Percentiles rank a stretch among this genome's conserved stretches.
Conservation (phyloP, 23 red algal species). For the Gracilaria vermiculophylla region DNA sequence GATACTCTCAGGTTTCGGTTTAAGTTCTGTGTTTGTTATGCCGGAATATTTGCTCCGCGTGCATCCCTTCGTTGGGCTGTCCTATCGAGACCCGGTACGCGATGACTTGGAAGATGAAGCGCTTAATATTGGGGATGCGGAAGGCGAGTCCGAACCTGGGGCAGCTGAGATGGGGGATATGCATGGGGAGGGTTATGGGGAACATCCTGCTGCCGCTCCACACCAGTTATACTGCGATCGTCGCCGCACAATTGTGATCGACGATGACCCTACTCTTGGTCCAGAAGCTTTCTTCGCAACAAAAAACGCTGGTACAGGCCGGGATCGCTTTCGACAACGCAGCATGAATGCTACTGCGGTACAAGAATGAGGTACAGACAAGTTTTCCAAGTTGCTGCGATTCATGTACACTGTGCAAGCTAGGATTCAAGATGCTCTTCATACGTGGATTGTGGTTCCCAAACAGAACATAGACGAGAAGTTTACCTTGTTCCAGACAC, state of each 20-base stretch:
- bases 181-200: too few species aligned
- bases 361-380: not conserved
- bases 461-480: not conserved
- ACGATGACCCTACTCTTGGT: not conserved
- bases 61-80: conserved; percentile 15
- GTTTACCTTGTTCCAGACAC: not conserved
- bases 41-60: conserved; percentile 16
- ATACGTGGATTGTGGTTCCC: conserved; percentile 38
- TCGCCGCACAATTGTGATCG: not conserved
- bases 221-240: not conserved
- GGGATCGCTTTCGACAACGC: not conserved
- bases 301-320: not conserved
- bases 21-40: conserved; percentile 40
- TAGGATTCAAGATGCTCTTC: not conserved
- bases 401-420: not conserved
- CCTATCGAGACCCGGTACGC: not conserved
- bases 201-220: not conserved
- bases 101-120: not conserved
- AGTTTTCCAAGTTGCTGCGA: conserved; percentile 1
- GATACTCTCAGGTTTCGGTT: conserved; percentile 1
- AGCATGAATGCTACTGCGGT: not conserved
- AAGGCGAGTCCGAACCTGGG: not conserved
- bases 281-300: not conserved
- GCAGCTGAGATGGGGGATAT: not conserved
- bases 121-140: not conserved